Conservation (phyloP, 345 rosid genomes). For the Bruguiera gymnorhiza region DNA sequence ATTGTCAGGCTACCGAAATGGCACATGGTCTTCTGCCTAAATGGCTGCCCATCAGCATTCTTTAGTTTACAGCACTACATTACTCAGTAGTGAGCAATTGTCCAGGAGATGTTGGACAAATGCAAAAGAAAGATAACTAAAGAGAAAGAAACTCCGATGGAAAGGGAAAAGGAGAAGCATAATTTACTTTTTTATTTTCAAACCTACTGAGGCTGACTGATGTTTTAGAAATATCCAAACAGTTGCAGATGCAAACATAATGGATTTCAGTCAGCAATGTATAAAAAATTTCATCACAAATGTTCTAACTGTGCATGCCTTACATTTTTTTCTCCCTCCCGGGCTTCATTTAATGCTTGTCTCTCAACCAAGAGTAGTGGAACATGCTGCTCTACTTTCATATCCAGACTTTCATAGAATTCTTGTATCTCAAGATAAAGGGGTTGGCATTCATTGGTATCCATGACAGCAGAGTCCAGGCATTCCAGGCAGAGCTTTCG, state of each 20-base stretch:
- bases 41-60: too few species aligned
- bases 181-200: too few species aligned
- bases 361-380: constrained; percentile 35
- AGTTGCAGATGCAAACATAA: not conserved
- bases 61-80: too few species aligned
- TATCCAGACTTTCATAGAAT: constrained; percentile 26
- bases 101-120: too few species aligned
- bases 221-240: not conserved
- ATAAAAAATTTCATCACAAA: not conserved
- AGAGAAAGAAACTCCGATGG: too few species aligned
- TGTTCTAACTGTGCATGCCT: constrained; percentile 13
- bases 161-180: too few species aligned
- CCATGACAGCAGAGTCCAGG: constrained; percentile 34
- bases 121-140: too few species aligned
- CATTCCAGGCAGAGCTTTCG: constrained; percentile 40
- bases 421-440: constrained; percentile 32
- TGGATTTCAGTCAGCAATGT: not conserved
- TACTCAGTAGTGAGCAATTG: too few species aligned
- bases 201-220: not conserved
- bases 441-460: constrained; percentile 27
- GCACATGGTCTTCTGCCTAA: too few species aligned
- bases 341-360: constrained; percentile 36
- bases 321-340: constrained; percentile 75
- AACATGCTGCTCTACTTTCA: constrained; percentile 36
- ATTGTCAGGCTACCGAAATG: not conserved